A percentile compares a stretch with the other conserved stretches of the same genome.
Evolutionary conservation across 768 basidiomycete genomes (phyloP).

Genomic region (Russula compacta): DNA sequence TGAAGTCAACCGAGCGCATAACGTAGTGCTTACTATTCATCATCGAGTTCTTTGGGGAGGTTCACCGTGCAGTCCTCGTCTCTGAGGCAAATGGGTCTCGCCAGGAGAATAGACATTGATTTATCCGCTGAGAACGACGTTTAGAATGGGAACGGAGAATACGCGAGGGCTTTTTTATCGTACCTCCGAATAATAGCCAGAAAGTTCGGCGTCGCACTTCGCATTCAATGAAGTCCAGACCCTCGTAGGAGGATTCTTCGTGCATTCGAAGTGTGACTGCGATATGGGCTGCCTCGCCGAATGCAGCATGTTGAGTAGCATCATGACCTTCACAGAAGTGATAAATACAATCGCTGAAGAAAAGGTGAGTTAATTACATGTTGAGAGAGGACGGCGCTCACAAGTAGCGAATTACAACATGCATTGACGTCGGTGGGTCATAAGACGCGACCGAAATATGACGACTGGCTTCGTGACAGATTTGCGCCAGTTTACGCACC

Average conservation of each 20-base stretch:
- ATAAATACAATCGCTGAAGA: slow-evolving; percentile 64
- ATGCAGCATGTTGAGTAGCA: slow-evolving; percentile 79
- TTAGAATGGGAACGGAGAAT: slow-evolving; percentile 4
- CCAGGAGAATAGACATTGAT: slow-evolving; percentile 78
- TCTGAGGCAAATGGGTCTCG: slow-evolving; percentile 74
- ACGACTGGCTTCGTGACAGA: slow-evolving; percentile 73
- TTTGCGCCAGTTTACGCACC: slow-evolving; percentile 78
- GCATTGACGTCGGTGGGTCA: slow-evolving; percentile 76
- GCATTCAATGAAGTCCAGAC: slow-evolving; percentile 78
- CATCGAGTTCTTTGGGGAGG: slow-evolving; percentile 82
- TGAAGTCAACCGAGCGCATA: slow-evolving; percentile 18
- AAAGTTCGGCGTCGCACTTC: slow-evolving; percentile 81
- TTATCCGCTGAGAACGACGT: slow-evolving; percentile 57
- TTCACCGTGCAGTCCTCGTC: slow-evolving; percentile 88
- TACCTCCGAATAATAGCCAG: slow-evolving; percentile 86
- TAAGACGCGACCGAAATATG: slow-evolving; percentile 74
- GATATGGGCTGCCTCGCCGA: slow-evolving; percentile 80
- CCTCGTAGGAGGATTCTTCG: slow-evolving; percentile 76
- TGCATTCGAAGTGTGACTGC: slow-evolving; percentile 78
- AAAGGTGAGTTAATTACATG: slow-evolving; percentile 6
- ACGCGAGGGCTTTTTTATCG: slow-evolving; percentile 20
- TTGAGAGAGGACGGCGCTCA: slow-evolving; percentile 32
- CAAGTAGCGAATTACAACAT: slow-evolving; percentile 86
- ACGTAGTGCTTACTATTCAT: slow-evolving; percentile 66
- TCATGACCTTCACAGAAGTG: slow-evolving; percentile 87